phyloP scores from a whole-genome alignment of 2,329 filamentous ascomycete species.

The Arthrobotrys megalospora region DNA sequence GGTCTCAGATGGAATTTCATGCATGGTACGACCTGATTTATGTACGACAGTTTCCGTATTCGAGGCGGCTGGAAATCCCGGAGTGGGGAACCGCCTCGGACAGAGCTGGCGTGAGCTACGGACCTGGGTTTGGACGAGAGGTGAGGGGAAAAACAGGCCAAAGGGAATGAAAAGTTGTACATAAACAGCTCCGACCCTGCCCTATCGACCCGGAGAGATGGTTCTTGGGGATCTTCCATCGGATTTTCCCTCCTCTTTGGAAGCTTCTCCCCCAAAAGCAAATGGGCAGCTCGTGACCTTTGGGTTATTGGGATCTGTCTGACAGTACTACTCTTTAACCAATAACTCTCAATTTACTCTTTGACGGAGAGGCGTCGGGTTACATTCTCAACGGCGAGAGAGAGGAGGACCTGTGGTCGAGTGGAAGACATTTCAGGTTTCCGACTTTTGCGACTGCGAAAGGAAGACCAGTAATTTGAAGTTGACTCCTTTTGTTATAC shows the following conservation, averaged over 20 bases:
- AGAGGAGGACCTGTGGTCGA: not conserved
- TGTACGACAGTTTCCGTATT: conserved; percentile 21
- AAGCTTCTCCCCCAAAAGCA: not conserved
- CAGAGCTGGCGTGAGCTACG: conserved; percentile 5
- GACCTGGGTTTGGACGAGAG: not conserved
- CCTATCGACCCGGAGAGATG: conserved; percentile 6
- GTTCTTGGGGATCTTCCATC: conserved; percentile 11
- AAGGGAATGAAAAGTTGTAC: not conserved
- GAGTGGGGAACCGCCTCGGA: conserved; percentile 4
- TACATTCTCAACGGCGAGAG: not conserved
- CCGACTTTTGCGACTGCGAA: too few species aligned
- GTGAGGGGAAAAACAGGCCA: conserved; percentile 4
- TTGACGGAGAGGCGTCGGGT: not conserved
- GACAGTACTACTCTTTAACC: not conserved
- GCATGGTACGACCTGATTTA: conserved; percentile 9
- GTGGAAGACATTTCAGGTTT: too few species aligned
- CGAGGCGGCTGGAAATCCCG: conserved; percentile 7
- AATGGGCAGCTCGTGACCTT: not conserved
- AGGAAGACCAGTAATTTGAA: too few species aligned
- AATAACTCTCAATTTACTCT: not conserved
- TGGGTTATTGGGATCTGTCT: not conserved
- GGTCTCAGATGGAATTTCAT: conserved; percentile 9
- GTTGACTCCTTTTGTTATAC: too few species aligned
- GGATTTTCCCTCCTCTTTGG: not conserved
- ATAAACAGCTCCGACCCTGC: conserved; percentile 28